Evolutionary conservation across 2,329 filamentous ascomycete species (phyloP), one percentile per base, ranked within the genome.

Genomic region (Lasiodiplodia gonubiensis): DNA sequence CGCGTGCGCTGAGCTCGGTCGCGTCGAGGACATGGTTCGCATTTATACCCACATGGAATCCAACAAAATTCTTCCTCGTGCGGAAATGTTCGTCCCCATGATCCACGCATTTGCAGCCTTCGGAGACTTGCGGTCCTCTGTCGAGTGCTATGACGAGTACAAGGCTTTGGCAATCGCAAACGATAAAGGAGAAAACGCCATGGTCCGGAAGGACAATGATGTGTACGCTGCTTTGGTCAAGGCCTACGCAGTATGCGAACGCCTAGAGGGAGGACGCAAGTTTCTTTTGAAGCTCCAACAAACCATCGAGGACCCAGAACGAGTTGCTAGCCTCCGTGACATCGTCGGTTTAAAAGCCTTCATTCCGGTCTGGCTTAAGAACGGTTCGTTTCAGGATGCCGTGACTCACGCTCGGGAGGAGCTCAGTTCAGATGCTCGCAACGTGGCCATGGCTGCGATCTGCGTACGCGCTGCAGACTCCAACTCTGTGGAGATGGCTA

Each of bases 61-160:
- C 42, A 89, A 87, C 72, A 89, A 89, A 67, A 87, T 92, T 25
- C 86, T 88, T 18, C 92, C 94, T 0, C 89, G 90, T 68, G 90
- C 93, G 6, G 88, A 90, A 54, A 92, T 94, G 64, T 98, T 97
- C 80, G 91, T 93, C 1, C 87, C 90, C 21, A 97, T 99, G 92
- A 97, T 99, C 77, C 89, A 91, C n/a, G 93, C 94, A 0, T 98
- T 97, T 76, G 92, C 92, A 69, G 86, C 87, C 51, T 87, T 86
- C 12, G 92, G 93, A 60, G 93, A 98, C 76, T 82, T 98, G 53
- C 85, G 89, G 73, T 96, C 92, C 72, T 95, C 94, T 23, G 92
- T 98, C 7, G 93, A 97, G 77, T 93, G 93, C 80, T 99, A 97
- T 81, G 94, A 96, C 71, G 92, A 97, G 80, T 98, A 98, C 84